phyloP scores from a whole-genome alignment of 108 stramenopile genomes.

The Cyclotella distinguenda region DNA sequence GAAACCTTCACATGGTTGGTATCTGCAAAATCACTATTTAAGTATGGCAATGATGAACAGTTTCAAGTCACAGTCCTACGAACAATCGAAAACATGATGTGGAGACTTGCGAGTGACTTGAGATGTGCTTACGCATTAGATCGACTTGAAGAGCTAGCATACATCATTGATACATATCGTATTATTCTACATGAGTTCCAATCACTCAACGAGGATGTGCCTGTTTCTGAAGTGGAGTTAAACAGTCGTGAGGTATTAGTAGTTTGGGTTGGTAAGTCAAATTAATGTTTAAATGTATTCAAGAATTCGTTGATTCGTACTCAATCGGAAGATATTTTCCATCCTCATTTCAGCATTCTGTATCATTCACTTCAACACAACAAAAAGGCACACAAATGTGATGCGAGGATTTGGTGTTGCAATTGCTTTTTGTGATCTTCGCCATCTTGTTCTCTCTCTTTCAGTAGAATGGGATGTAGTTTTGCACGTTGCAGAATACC shows the following conservation, averaged over 20 bases:
- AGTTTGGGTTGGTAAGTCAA: conserved; percentile 41
- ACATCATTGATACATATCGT: not conserved
- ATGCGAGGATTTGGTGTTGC: conserved; percentile 30
- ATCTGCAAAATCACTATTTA: no score
- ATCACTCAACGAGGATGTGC: no score
- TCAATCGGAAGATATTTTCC: not conserved
- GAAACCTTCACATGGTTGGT: no score
- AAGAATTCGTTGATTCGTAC: no score
- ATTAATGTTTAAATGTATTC: not conserved
- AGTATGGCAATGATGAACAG: no score
- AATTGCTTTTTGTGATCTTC: conserved; percentile 22
- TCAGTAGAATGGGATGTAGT: conserved; percentile 36
- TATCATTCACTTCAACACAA: conserved; percentile 27
- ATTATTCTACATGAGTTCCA: no score
- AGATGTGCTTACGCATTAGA: not conserved
- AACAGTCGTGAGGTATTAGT: conserved; percentile 32
- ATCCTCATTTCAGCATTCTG: conserved; percentile 12
- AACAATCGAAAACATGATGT: conserved; percentile 18
- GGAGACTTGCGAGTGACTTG: conserved; percentile 8
- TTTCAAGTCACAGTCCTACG: conserved; percentile 12
- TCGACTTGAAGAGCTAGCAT: conserved; percentile 9
- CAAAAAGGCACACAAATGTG: not conserved
- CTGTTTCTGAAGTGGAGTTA: conserved; percentile 10
- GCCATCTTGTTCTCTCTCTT: conserved; percentile 31
- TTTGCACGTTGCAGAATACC: conserved; percentile 12